Base-by-base conservation (phyloP, 768 basidiomycete species). In the Imleria badia region DNA sequence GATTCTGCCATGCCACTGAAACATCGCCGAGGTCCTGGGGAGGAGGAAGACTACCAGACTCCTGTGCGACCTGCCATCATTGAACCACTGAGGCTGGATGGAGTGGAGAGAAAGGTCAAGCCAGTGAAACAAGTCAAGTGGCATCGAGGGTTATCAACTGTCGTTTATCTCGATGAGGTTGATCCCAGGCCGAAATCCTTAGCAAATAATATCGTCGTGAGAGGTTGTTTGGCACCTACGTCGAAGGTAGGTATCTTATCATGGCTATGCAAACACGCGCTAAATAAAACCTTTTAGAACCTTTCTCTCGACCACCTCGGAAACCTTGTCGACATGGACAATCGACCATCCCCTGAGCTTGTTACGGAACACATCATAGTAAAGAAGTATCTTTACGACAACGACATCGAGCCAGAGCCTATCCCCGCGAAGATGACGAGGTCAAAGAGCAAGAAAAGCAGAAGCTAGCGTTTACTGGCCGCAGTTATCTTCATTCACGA, bases 331-430 rank as follows among this genome's bases (percentile, higher is more conserved):
- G 76, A 85, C 60, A 77, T 78, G 30, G 79, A 82, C 31, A 58
- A 58, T 51, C 68, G 76, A 17, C 84, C 86, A 1, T 69, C 85
- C 23, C 67, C 73, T 47, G 80, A 86, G 34, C 75, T 91, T 31
- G 75, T 79, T 22, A 74, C 76, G 23, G 88, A 91, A 68, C 84
- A 82, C 47, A 71, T 93, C 48, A 72, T 81, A 48, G 84, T 92
- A 38, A 88, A 89, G 74, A 91, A 82, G 66, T 89, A 84, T 67
- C 80, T 93, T 19, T 93, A 91, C 55, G 89, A 91, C 58, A 83
- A 84, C 53, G 91, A 93, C 60, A 61, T 78, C 4, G 77, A 79
- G 48, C 60, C 65, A 17, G 67, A 58, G 20, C 61, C 65, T 36
- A 41, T 60, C 3, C 64, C 67, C 14, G 52, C 72, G 34, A 85